phyloP scores from a whole-genome alignment of 1,284 basidiomycete species.

The Cryptococcus wingfieldii region DNA sequence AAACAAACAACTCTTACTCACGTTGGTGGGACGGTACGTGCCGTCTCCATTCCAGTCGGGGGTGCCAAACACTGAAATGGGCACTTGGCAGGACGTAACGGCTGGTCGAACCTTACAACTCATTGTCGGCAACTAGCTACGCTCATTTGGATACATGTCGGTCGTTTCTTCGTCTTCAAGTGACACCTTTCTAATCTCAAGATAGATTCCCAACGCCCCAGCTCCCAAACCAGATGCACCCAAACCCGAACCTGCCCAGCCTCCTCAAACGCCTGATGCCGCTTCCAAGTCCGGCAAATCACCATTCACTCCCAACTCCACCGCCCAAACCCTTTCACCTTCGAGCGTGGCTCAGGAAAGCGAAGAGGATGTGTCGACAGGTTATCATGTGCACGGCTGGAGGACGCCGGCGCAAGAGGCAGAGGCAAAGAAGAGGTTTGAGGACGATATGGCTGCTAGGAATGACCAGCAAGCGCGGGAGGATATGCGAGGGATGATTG shows the following conservation, averaged over 20 bases:
- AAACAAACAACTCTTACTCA: slow-evolving; percentile 33
- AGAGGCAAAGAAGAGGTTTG: slow-evolving; percentile 6
- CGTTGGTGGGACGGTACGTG: slow-evolving; percentile 35
- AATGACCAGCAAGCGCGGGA: slow-evolving; percentile 3
- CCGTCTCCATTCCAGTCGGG: neutral
- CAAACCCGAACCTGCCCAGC: neutral
- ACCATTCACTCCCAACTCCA: too few relatives aligned
- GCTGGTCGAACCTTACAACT: slow-evolving; percentile 29
- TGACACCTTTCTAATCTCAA: neutral
- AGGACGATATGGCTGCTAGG: neutral
- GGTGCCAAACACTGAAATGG: neutral
- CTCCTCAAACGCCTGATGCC: neutral
- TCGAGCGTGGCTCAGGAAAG: too few relatives aligned
- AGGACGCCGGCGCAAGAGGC: slow-evolving; percentile 5
- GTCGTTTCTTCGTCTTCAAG: neutral
- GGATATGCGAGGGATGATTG: slow-evolving; percentile 24
- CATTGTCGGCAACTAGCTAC: slow-evolving; percentile 29
- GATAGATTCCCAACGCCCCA: neutral
- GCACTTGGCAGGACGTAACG: slow-evolving; percentile 19
- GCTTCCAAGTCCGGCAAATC: too few relatives aligned
- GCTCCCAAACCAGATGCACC: neutral
- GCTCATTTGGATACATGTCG: slow-evolving; percentile 30
- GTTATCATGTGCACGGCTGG: too few relatives aligned
- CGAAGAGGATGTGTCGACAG: too few relatives aligned
- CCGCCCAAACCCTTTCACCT: too few relatives aligned